A percentile compares a stretch with the other conserved stretches of the same genome.
phyloP scores from a whole-genome alignment of 164 flowering plant species.

The Stephania cephalantha region DNA sequence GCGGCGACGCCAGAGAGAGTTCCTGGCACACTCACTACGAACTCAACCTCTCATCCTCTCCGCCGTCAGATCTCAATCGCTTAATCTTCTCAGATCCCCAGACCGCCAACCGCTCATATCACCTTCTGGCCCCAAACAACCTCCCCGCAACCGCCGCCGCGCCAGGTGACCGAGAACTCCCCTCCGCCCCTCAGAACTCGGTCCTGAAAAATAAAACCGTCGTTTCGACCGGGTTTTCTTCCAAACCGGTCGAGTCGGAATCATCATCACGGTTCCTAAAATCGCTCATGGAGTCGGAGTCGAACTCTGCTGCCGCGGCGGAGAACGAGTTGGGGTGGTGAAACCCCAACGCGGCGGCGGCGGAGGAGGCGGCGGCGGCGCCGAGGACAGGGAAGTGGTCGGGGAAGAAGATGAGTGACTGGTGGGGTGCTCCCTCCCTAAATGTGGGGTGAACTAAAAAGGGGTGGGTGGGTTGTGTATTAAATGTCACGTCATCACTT shows the following conservation, averaged over 20 bases:
- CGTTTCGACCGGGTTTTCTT: background rate
- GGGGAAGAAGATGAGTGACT: too few species aligned
- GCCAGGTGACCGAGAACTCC: background rate
- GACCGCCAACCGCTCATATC: background rate
- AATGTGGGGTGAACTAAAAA: too few species aligned
- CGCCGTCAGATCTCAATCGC: slow-evolving; percentile 24
- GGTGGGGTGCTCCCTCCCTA: too few species aligned
- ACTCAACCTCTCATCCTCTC: slow-evolving; percentile 51
- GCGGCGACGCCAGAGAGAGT: slow-evolving; percentile 50
- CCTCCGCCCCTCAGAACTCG: background rate
- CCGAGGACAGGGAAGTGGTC: too few species aligned
- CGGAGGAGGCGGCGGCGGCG: too few species aligned
- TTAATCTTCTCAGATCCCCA: slow-evolving; percentile 37
- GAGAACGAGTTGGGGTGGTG: too few species aligned
- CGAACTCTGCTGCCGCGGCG: too few species aligned
- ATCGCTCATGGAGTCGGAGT: slow-evolving; percentile 59
- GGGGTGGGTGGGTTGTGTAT: too few species aligned
- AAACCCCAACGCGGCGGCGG: too few species aligned
- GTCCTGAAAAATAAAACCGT: background rate
- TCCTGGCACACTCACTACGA: slow-evolving; percentile 47
- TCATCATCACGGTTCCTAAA: slow-evolving; percentile 34
- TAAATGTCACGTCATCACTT: too few species aligned
- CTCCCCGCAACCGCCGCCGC: background rate
- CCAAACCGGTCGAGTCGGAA: slow-evolving; percentile 17
- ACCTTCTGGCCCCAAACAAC: background rate